A percentile compares a stretch with the other conserved stretches of the same genome.
Evolutionary conservation across 495 filamentous ascomycete species (phyloP).

Genomic region (Penicillium arizonense): DNA sequence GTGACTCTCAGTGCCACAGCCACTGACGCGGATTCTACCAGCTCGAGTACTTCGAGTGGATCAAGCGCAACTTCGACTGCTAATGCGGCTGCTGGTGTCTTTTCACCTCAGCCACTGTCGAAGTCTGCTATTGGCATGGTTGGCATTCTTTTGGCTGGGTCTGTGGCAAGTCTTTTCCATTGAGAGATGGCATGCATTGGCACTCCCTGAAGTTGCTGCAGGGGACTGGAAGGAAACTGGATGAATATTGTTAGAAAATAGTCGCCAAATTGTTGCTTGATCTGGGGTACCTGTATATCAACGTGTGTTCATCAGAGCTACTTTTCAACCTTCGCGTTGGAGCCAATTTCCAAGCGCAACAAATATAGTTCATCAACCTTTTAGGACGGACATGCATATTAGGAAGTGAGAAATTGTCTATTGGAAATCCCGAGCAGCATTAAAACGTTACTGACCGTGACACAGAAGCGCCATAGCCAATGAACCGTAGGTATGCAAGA

Average conservation of each 20-base stretch:
- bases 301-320: too few species aligned
- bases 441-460: constrained; percentile 31
- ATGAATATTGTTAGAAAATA: too few species aligned
- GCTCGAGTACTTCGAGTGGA: constrained; percentile 12
- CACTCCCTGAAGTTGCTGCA: too few species aligned
- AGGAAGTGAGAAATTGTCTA: constrained; percentile 23
- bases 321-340: too few species aligned
- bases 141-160: constrained; percentile 10
- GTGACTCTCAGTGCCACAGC: constrained; percentile 17
- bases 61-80: constrained; percentile 15
- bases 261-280: neutral
- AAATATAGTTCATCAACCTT: neutral
- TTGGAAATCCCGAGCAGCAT: constrained; percentile 33
- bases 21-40: constrained; percentile 8
- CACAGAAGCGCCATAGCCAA: constrained; percentile 28
- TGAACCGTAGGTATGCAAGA: constrained; percentile 36
- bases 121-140: constrained; percentile 14
- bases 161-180: constrained; percentile 4
- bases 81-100: constrained; percentile 5
- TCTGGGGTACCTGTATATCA: neutral
- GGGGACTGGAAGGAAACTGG: too few species aligned
- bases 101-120: constrained; percentile 8
- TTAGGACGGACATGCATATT: neutral
- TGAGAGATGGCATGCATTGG: neutral
- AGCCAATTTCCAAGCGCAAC: neutral